Evolutionary conservation across 257 asterid species (phyloP), one percentile per base, ranked within the genome.

Genomic region (Solanum etuberosum): DNA sequence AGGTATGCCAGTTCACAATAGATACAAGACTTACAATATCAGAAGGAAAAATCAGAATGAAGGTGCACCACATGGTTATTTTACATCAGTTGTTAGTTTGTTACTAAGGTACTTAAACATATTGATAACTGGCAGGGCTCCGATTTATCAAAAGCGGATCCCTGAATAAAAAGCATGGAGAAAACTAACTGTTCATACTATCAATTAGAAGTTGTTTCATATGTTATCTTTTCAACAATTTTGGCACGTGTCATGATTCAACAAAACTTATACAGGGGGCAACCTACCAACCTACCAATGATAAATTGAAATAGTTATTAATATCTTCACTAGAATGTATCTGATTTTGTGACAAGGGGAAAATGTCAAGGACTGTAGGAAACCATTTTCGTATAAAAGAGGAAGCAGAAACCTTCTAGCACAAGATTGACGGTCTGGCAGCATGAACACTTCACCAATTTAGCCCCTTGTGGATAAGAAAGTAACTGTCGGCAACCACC

Each of bases 341-440:
- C 43, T 81, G 43, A 81, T 48, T 81, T 81, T 20, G 42, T 20
- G 21, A 48, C 43, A 11, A 80, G 20, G 37, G 29, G 15, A 80
- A 80, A 48, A 29, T 29, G 85, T 20, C 84, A 20, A 81, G 29
- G 37, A 12, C 31, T 38, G 34, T 16, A 40, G 31, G 29, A 88
- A 83, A 35, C 35, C 38, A 80, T 74, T 73, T 40, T 77, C 65
- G 42, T 38, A 71, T 65, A 72, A 76, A 71, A 82, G 83, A 65
- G 31, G 61, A 54, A 83, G 25, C n/a, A 51, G 68, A 25, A 40
- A 97, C 99, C 99, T 97, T 94, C 98, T 18, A 97, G 93, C 73
- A 90, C 98, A 87, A 93, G 91, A 88, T 97, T 97, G 88, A 94
- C 93, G 65, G 93, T 95, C 89, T 90, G 92, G 96, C 99, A 97